These are phyloP conservation scores for Pistacia integerrima DNA, from an alignment of 345 rosid species.

Conservation along the genomic window DNA sequence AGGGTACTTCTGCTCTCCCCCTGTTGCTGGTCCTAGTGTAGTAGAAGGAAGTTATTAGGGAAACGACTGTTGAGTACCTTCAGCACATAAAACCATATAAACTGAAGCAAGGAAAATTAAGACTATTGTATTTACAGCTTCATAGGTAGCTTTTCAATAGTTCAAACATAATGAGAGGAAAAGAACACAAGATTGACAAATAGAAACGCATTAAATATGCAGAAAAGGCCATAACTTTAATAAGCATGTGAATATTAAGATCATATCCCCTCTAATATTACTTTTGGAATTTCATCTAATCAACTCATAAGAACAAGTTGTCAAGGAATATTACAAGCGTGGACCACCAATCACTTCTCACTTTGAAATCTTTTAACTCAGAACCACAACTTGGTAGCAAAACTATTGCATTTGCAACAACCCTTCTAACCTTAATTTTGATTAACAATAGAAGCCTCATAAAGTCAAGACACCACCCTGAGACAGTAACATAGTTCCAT, in stretches of 20 bases:
- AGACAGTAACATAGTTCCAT: neutral
- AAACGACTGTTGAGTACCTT: neutral
- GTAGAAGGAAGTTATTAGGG: conserved; percentile 16
- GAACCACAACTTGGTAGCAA: neutral
- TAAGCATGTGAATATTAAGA: neutral
- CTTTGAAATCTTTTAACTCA: neutral
- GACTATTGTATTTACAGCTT: neutral
- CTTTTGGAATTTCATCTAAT: neutral
- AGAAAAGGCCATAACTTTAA: neutral
- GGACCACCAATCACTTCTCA: neutral
- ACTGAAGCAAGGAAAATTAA: conserved; percentile 1
- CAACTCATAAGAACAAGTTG: neutral
- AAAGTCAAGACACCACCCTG: conserved; percentile 3
- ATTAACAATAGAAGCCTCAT: conserved; percentile 3
- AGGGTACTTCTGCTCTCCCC: conserved; percentile 49
- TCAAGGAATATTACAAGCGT: neutral
- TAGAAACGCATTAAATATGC: neutral
- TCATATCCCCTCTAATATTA: neutral
- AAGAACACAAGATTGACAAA: neutral
- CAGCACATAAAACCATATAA: neutral
- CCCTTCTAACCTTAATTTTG: neutral
- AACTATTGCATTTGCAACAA: neutral
- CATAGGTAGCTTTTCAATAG: neutral
- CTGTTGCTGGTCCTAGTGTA: conserved; percentile 41
- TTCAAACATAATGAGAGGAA: neutral